A percentile compares a stretch with the other conserved stretches of the same genome.
Conservation (phyloP, 2,329 filamentous ascomycete genomes). For the Curvularia hawaiiensis region DNA sequence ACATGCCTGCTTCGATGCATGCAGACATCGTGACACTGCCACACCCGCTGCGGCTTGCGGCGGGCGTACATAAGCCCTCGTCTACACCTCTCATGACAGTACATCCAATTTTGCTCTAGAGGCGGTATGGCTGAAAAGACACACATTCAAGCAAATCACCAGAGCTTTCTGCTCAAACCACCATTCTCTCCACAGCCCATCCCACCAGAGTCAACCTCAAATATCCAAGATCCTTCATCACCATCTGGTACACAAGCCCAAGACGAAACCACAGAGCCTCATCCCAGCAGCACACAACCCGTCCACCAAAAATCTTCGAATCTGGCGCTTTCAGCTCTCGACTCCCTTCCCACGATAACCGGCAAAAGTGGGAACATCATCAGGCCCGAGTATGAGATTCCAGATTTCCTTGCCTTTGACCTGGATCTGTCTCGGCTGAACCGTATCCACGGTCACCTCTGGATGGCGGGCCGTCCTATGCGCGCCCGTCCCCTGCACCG, state of each 20-base stretch:
- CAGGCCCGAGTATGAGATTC: constrained; percentile 35
- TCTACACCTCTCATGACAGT: not conserved
- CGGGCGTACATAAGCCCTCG: constrained; percentile 6
- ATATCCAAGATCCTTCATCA: constrained; percentile 9
- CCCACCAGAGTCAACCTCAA: constrained; percentile 19
- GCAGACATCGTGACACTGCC: constrained; percentile 13
- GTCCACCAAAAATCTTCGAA: constrained; percentile 27
- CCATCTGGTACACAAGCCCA: not conserved
- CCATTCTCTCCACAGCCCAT: constrained; percentile 34
- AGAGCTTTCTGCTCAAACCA: constrained; percentile 19
- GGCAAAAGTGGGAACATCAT: constrained; percentile 24
- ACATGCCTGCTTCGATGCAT: not conserved
- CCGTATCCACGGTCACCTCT: constrained; percentile 41
- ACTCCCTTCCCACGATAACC: constrained; percentile 44
- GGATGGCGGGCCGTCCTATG: constrained; percentile 47
- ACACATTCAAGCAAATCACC: not conserved
- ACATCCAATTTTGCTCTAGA: constrained; percentile 1
- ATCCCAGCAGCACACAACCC: constrained; percentile 17
- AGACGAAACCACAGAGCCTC: not conserved
- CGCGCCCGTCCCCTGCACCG: constrained; percentile 43
- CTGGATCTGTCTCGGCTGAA: constrained; percentile 41
- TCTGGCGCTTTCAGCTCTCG: constrained; percentile 29
- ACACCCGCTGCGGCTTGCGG: constrained; percentile 4
- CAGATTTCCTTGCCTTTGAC: constrained; percentile 34
- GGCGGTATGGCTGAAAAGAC: constrained; percentile 27